A percentile compares a stretch with the other conserved stretches of the same genome.
Conservation (phyloP, 2,329 filamentous ascomycete species). For the Stemphylium vesicarium region DNA sequence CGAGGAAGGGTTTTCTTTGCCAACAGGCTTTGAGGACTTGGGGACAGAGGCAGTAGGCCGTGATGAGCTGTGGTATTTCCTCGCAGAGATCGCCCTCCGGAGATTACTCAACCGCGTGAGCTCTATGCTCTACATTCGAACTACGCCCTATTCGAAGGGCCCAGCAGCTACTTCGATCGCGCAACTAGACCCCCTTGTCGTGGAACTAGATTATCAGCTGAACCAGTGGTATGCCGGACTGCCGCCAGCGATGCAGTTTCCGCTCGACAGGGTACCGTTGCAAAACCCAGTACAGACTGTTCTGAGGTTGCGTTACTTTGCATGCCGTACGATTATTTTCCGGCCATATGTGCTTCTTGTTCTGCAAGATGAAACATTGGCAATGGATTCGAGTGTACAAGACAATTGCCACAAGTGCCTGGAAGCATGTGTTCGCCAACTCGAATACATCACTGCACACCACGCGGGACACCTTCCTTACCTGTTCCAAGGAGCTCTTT, state of each 20-base stretch:
- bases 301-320: slow-evolving; percentile 79
- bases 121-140: slow-evolving; percentile 79
- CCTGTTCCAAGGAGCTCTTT: slow-evolving; percentile 80
- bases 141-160: slow-evolving; percentile 47
- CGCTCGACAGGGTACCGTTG: slow-evolving; percentile 70
- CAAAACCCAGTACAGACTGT: slow-evolving; percentile 80
- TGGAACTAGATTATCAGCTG: slow-evolving; percentile 81
- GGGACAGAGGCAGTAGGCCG: slow-evolving; percentile 71
- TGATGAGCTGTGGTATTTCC: slow-evolving; percentile 85
- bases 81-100: slow-evolving; percentile 80
- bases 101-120: slow-evolving; percentile 79
- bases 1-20: slow-evolving; percentile 79
- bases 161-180: slow-evolving; percentile 68
- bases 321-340: slow-evolving; percentile 86
- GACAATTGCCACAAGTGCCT: slow-evolving; percentile 83
- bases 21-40: slow-evolving; percentile 74
- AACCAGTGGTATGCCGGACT: slow-evolving; percentile 85
- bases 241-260: slow-evolving; percentile 76
- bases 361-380: slow-evolving; percentile 75
- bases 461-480: slow-evolving; percentile 86
- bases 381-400: slow-evolving; percentile 73
- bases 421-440: slow-evolving; percentile 78
- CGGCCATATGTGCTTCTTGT: slow-evolving; percentile 82
- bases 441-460: slow-evolving; percentile 79
- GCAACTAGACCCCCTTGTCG: slow-evolving; percentile 77